Conservation (phyloP, 78 protist species). For the Dictyostelium capitatum region DNA sequence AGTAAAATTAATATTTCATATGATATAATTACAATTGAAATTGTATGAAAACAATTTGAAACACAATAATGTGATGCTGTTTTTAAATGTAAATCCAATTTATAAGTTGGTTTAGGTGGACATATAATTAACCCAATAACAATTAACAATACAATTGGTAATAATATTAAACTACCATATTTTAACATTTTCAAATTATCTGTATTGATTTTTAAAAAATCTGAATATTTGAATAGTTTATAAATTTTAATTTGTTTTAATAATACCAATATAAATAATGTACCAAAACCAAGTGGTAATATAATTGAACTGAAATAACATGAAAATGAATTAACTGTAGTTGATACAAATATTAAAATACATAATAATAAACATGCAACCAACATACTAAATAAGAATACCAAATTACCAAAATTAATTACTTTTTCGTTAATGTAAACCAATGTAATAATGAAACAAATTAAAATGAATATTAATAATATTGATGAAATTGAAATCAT, state of each 20-base stretch:
- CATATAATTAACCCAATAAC: not conserved
- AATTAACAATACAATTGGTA: not conserved
- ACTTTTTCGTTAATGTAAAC: not conserved
- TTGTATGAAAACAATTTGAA: not conserved
- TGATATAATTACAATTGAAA: not conserved
- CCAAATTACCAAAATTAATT: not conserved
- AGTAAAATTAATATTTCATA: constrained; percentile 11
- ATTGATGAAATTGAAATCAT: not conserved
- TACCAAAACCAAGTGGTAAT: not conserved
- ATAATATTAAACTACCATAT: constrained; percentile 20
- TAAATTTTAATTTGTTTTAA: constrained; percentile 17
- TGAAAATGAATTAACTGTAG: not conserved
- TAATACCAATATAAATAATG: not conserved
- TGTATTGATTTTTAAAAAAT: constrained; percentile 33
- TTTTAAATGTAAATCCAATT: not conserved
- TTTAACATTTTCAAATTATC: constrained; percentile 16
- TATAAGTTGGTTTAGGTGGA: not conserved
- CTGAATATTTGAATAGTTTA: not conserved
- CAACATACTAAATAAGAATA: not conserved
- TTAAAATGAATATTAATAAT: not conserved
- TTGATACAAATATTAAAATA: not conserved
- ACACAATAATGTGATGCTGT: not conserved
- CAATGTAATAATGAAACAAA: not conserved
- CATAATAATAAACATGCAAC: not conserved
- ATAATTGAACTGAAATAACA: not conserved